Conservation (phyloP, 2,329 filamentous ascomycete species). For the Alternaria brassicae region DNA sequence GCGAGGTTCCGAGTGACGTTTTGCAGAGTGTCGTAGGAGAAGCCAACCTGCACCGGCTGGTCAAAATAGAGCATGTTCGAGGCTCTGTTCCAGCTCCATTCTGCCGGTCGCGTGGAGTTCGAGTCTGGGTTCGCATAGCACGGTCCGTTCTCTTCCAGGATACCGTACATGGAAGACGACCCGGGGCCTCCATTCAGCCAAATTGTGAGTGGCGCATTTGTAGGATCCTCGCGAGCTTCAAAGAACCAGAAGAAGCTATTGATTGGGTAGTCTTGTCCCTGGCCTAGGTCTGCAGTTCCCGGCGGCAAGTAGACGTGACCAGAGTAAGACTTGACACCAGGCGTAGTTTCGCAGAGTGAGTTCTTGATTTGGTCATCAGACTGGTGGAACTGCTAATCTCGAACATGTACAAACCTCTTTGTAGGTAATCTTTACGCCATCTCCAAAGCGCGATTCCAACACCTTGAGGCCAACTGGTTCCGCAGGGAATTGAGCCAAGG, state of each 20-base stretch:
- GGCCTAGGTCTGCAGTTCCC: conserved; percentile 25
- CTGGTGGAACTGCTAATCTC: background rate
- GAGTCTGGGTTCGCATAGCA: conserved; percentile 52
- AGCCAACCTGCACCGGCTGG: conserved; percentile 65
- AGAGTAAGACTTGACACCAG: conserved; percentile 61
- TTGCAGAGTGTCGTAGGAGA: conserved; percentile 55
- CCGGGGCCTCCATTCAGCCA: conserved; percentile 56
- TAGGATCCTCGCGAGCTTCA: conserved; percentile 58
- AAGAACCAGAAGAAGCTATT: conserved; percentile 57
- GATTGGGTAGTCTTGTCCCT: conserved; percentile 31
- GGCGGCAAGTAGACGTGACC: conserved; percentile 54
- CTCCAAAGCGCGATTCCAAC: conserved; percentile 27
- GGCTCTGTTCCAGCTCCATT: conserved; percentile 26
- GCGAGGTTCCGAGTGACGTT: conserved; percentile 27
- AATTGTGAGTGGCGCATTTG: conserved; percentile 61
- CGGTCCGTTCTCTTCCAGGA: conserved; percentile 56
- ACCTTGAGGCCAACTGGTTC: conserved; percentile 23
- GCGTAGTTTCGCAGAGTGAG: conserved; percentile 62
- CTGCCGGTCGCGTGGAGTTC: conserved; percentile 14
- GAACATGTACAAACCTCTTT: conserved; percentile 27
- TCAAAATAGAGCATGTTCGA: conserved; percentile 67
- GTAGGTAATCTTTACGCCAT: conserved; percentile 34
- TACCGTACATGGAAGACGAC: conserved; percentile 56
- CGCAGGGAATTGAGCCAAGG: conserved; percentile 23
- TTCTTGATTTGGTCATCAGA: conserved; percentile 18